Base-by-base conservation (phyloP, 768 basidiomycete species). In the Galerina sulciceps region DNA sequence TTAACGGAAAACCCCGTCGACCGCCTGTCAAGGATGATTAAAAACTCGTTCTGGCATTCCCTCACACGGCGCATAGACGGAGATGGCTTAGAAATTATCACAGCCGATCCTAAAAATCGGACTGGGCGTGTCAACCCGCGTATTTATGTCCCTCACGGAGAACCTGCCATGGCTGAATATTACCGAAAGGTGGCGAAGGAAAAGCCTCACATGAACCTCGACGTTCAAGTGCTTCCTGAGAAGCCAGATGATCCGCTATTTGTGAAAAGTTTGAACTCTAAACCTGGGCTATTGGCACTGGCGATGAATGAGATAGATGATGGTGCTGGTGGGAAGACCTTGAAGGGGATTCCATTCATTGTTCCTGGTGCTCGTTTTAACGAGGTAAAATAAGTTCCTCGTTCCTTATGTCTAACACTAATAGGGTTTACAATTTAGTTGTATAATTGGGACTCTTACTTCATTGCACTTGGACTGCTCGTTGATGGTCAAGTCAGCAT, bases 1-100 rank as follows among this genome's bases (percentile, higher is more conserved):
- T 81, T 99, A 50, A 93, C 92, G 0, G 96, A 99, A 77, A 99
- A 99, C 71, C 96, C 96, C 0, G 96, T 99, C 51, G 94, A 96
- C 73, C 90, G 96, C 42, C 82, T 99, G 43, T 95, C 93, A 18
- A 88, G 96, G 61, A 98, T 99, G 96, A 98, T 98, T 76, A 90
- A 88, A 72, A 87, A 95, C 75, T 96, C 94, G 3, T 99, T 99
- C 79, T 99, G 96, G 96, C 93, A 97, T 71, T 93, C 95, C 6
- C 82, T 99, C 53, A 99, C 97, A 2, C 87, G 96, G 51, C 88
- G 96, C 41, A 99, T 99, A 65, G 97, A 99, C 70, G 95, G 94
- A 1, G 95, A 98, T 55, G 96, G 96, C 3, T 83, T 99, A 23
- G 96, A 99, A 73, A 93, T 96, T 66, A 98, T 98, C 65, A 96